Base-by-base conservation (phyloP, 2,329 filamentous ascomycete genomes). In the Chaetomiaceae sp. region DNA sequence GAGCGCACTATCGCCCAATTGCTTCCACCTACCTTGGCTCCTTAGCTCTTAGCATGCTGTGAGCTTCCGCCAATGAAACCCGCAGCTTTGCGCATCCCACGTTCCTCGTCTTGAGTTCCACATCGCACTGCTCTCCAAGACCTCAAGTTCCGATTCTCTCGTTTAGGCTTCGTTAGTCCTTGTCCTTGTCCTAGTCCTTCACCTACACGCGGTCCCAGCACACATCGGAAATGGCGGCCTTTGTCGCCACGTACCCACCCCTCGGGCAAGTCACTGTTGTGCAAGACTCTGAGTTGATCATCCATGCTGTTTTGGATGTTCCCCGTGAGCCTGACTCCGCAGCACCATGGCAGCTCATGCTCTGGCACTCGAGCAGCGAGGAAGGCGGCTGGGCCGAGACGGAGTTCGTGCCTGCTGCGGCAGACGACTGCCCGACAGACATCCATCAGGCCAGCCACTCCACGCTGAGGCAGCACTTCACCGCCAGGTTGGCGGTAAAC, bases 261-360 rank as follows among this genome's bases (percentile, higher is more conserved):
- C 66, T 95, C 42, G 87, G 83, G 2, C 86, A 90, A 61, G 75
- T 86, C 19, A 89, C 87, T 2, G 72, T 78, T 39, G 60, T 86
- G 17, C 64, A 70, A 20, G 60, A 62, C 17, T 58, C 59, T 2
- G 55, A 74, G 58, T 69, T 84, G 32, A 61, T 63, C 1, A 83
- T 96, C 55, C 82, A 77, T 0, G 82, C 85, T 6, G 65, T 90
- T 11, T 71, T 95, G 26, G 82, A 90, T 56, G 78, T 83, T 34
- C 77, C 78, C 33, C 65, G 63, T 18, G 70, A 69, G 29, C 74
- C 75, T 38, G 70, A 72, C 38, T 70, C 72, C 7, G 67, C 76
- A 14, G 69, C 79, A 50, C 58, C 72, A 17, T 93, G 86, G 83
- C 76, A 93, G 56, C 77, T 88, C 26, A 78, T 78, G 14, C 65